Evolutionary conservation across 495 filamentous ascomycete species (phyloP).

Genomic region (Penicillium psychrofluorescens): DNA sequence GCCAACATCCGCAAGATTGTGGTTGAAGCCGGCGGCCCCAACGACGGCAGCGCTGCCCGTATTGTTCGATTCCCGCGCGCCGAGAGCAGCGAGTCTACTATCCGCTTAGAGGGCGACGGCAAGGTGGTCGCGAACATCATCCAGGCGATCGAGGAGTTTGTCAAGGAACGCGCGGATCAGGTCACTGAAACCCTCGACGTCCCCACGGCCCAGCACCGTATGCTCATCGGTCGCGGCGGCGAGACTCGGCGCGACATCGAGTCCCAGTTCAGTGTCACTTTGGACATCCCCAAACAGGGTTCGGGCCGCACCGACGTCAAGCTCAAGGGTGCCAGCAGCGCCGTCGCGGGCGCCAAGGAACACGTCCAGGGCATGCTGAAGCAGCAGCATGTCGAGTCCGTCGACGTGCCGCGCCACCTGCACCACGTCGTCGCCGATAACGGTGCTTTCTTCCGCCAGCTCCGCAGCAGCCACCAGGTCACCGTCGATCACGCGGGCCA

Average conservation of each 20-base stretch:
- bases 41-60: conserved; percentile 71
- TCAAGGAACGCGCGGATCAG: conserved; percentile 72
- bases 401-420: conserved; percentile 69
- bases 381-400: conserved; percentile 78
- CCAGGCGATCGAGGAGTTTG: conserved; percentile 68
- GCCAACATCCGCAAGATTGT: conserved; percentile 82
- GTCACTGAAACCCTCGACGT: conserved; percentile 70
- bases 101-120: conserved; percentile 77
- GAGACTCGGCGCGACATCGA: conserved; percentile 81
- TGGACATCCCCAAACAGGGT: conserved; percentile 84
- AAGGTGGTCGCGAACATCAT: conserved; percentile 85
- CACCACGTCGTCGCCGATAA: conserved; percentile 84
- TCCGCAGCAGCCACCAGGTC: conserved; percentile 75
- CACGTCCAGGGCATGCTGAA: conserved; percentile 76
- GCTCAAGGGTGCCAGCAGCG: conserved; percentile 66
- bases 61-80: conserved; percentile 87
- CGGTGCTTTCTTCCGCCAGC: conserved; percentile 82
- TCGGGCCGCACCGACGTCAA: conserved; percentile 64
- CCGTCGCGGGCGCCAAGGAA: conserved; percentile 77
- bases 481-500: conserved; percentile 85
- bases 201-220: conserved; percentile 76
- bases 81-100: conserved; percentile 66
- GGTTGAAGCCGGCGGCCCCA: conserved; percentile 77
- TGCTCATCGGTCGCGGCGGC: conserved; percentile 87
- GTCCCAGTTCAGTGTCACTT: conserved; percentile 75